Base-by-base conservation (phyloP, 331 rosid genomes). In the Arachis monticola region DNA sequence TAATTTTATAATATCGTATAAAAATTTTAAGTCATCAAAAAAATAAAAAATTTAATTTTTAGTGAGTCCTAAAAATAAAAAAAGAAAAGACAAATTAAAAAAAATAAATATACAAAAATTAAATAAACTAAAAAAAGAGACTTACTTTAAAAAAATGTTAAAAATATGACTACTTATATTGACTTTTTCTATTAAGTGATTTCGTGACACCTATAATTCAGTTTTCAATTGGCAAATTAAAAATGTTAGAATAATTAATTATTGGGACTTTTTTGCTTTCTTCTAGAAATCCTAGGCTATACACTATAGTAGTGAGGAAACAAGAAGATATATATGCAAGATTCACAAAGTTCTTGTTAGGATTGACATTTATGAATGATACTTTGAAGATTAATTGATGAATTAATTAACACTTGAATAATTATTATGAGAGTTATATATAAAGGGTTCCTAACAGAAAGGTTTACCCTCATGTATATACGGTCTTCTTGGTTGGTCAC, bases 401-500 rank as follows among this genome's bases (percentile, higher is more conserved):
- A 57, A 62, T 35, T 46, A 10, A 56, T 35, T 35, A 35, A 35
- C 40, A 35, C 40, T 2, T 35, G 4, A 35, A 2, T 2, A 35
- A 35, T 35, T 35, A 4, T 22, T 0, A 35, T 12, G 69, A 57
- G 73, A 35, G 4, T 35, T 35, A 35, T 35, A 4, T 35, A 35
- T 75, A 70, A 79, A 12, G 9, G 56, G 60, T 61, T 61, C 76
- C 75, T 35, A 82, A 82, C 58, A 27, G 44, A 62, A 73, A 78
- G 50, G 75, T 64, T 74, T 52, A 64, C 56, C 50, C 71, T 53
- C 64, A 14, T n/a, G 53, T 11, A 32, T 47, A 46, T 8, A 50
- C 86, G 65, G 90, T 88, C 96, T 59, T 80, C 8, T 22, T 79
- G 90, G 81, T 93, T 86, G 98, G 96, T 88, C 8, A 93, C 72